Evolutionary conservation across 2,329 filamentous ascomycete genomes (phyloP).

Genomic region (Ilyonectria sp.): DNA sequence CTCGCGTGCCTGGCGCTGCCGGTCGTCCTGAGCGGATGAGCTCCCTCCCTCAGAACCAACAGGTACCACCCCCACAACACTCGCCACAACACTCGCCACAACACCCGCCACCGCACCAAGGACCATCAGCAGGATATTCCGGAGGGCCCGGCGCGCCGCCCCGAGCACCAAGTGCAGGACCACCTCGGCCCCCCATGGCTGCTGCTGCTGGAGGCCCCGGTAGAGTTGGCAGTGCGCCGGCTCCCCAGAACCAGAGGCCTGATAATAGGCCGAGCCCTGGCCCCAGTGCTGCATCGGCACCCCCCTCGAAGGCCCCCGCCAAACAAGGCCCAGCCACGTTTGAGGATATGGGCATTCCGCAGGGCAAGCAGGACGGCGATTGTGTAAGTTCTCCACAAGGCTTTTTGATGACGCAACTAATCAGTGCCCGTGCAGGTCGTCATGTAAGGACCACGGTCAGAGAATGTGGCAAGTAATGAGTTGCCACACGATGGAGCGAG

Average conservation of each 20-base stretch:
- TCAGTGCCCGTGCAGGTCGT: constrained; percentile 38
- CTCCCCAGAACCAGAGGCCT: constrained; percentile 49
- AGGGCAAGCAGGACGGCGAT: constrained; percentile 86
- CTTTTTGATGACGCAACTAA: constrained; percentile 15
- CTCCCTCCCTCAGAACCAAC: constrained; percentile 46
- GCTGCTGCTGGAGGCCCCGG: constrained; percentile 40
- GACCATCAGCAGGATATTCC: neutral
- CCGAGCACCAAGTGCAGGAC: constrained; percentile 44
- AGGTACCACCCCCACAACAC: constrained; percentile 22
- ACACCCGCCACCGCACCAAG: constrained; percentile 11
- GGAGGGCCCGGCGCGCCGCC: constrained; percentile 28
- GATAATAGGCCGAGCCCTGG: constrained; percentile 50
- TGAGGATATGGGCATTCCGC: constrained; percentile 96
- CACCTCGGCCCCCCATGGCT: constrained; percentile 40
- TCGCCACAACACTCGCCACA: constrained; percentile 26
- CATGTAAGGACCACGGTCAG: constrained; percentile 41
- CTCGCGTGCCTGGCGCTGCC: constrained; percentile 50
- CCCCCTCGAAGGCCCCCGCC: constrained; percentile 53
- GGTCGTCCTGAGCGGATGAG: constrained; percentile 53
- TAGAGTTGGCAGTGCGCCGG: constrained; percentile 57
- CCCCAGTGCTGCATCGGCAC: constrained; percentile 53
- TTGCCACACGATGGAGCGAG: neutral
- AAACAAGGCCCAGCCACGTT: constrained; percentile 92
- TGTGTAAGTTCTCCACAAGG: constrained; percentile 76
- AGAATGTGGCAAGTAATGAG: neutral